phyloP scores from a whole-genome alignment of 805 yeast genomes.

The Yamadazyma tumulicola region DNA sequence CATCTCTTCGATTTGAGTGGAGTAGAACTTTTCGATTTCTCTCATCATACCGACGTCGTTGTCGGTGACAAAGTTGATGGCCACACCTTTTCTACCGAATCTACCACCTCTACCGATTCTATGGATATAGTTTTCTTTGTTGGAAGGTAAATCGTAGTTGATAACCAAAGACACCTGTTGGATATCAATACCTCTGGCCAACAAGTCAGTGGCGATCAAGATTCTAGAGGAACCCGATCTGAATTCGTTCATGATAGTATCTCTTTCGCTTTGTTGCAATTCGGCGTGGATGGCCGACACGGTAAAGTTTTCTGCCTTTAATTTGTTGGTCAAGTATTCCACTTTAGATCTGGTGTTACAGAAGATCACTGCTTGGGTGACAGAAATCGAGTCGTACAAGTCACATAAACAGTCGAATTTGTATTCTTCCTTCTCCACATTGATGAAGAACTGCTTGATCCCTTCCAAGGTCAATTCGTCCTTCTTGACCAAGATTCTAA shows the following conservation, averaged over 20 bases:
- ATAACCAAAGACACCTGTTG: conserved; percentile 95
- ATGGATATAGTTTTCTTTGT: conserved; percentile 92
- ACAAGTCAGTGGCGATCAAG: conserved; percentile 87
- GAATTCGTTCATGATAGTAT: conserved; percentile 91
- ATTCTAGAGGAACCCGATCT: conserved; percentile 92
- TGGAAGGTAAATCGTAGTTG: conserved; percentile 87
- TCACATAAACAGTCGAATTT: conserved; percentile 94
- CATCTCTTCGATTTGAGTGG: conserved; percentile 89
- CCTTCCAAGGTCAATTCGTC: conserved; percentile 96
- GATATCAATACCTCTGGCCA: conserved; percentile 97
- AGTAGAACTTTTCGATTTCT: conserved; percentile 86
- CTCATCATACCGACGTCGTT: conserved; percentile 72
- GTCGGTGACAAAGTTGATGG: conserved; percentile 86
- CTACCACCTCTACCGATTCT: conserved; percentile 98
- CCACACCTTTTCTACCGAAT: conserved; percentile 98
- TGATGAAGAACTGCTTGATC: conserved; percentile 85
- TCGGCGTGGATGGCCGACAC: conserved; percentile 96
- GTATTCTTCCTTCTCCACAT: conserved; percentile 90
- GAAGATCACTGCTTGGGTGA: conserved; percentile 94
- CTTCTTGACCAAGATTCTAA: conserved; percentile 88
- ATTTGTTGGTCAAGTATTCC: conserved; percentile 76
- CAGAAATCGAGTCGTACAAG: conserved; percentile 89
- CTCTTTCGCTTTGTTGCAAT: conserved; percentile 90
- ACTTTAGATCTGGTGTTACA: conserved; percentile 95
- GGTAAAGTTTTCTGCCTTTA: conserved; percentile 79